Conservation (phyloP, 257 asterid genomes). For the Verbascum thapsus region DNA sequence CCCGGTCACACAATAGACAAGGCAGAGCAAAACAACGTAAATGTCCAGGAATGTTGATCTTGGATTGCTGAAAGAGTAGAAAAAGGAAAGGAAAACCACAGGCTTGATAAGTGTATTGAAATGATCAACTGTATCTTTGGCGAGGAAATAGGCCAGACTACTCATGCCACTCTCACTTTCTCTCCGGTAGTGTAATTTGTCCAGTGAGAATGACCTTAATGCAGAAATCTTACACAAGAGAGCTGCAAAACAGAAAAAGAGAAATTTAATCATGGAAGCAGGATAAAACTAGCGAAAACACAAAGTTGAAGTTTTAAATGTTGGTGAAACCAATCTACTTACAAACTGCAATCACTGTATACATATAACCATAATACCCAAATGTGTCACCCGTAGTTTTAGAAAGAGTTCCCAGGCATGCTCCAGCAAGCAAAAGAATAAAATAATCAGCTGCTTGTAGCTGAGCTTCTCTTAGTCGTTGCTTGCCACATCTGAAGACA, state of each 20-base stretch:
- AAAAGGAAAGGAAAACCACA: slow-evolving; percentile 90
- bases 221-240: slow-evolving; percentile 91
- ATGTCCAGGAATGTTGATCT: slow-evolving; percentile 81
- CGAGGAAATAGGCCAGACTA: slow-evolving; percentile 86
- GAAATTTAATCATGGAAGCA: slow-evolving; percentile 23
- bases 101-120: slow-evolving; percentile 85
- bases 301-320: not conserved
- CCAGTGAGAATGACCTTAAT: slow-evolving; percentile 79
- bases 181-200: slow-evolving; percentile 76
- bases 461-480: slow-evolving; percentile 90
- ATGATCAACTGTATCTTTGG: slow-evolving; percentile 87
- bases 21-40: slow-evolving; percentile 70
- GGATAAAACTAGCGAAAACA: no score
- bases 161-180: slow-evolving; percentile 90
- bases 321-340: slow-evolving; percentile 42
- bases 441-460: slow-evolving; percentile 89
- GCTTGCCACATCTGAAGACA: slow-evolving; percentile 70
- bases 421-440: slow-evolving; percentile 95
- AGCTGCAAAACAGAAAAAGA: slow-evolving; percentile 56
- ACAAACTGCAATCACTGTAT: slow-evolving; percentile 90
- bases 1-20: slow-evolving; percentile 89
- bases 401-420: slow-evolving; percentile 90
- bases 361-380: slow-evolving; percentile 83
- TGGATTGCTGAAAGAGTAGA: slow-evolving; percentile 87
- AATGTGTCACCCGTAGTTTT: slow-evolving; percentile 88